Evolutionary conservation across 345 rosid genomes (phyloP).

Genomic region (Melaleuca alternifolia): DNA sequence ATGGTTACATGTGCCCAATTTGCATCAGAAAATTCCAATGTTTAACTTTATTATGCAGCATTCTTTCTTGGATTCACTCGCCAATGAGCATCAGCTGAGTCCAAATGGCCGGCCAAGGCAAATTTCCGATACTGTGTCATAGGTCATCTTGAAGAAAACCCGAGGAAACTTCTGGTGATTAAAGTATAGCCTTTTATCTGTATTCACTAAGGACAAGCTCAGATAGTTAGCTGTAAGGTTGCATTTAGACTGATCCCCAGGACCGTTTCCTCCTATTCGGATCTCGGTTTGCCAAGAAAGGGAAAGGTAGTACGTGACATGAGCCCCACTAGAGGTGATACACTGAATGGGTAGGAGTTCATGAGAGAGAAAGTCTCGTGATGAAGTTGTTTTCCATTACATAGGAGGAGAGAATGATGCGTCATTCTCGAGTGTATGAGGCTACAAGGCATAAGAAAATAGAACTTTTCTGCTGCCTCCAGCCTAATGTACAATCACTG

Average conservation of each 20-base stretch:
- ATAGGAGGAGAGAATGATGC: not conserved
- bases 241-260: not conserved
- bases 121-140: not conserved
- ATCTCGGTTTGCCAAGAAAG: not conserved
- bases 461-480: not conserved
- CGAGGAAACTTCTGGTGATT: not conserved
- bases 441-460: not conserved
- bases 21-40: not conserved
- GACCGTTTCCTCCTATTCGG: not conserved
- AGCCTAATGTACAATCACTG: not conserved
- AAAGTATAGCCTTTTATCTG: not conserved
- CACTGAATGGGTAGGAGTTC: not conserved
- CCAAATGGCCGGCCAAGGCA: not conserved
- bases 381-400: not conserved
- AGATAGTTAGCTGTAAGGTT: not conserved
- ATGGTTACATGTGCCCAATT: not conserved
- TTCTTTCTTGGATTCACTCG: not conserved
- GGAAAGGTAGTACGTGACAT: not conserved
- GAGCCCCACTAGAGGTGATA: not conserved
- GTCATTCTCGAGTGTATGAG: not conserved
- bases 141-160: not conserved
- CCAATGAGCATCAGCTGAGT: not conserved
- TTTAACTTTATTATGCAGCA: not conserved
- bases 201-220: not conserved
- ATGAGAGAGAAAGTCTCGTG: not conserved